Percentiles rank a stretch among this genome's conserved stretches.
Conservation (phyloP, 768 basidiomycete species). For the Naganishia friedmannii region DNA sequence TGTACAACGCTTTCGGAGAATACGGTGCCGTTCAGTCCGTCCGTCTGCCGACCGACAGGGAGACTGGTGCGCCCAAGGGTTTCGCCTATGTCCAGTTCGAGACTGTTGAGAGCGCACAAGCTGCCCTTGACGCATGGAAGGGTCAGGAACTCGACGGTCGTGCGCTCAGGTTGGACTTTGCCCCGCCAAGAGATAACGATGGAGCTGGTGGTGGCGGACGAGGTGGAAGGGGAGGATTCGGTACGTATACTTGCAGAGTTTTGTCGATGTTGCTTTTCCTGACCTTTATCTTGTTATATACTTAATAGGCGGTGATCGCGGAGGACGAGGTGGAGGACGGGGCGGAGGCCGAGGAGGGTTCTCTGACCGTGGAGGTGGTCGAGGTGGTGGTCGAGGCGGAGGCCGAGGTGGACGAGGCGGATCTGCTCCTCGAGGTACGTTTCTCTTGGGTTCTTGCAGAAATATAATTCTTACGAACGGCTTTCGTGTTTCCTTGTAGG, state of each 20-base stretch:
- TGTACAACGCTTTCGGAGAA: constrained; percentile 88
- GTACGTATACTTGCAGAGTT: neutral
- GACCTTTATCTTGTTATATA: neutral
- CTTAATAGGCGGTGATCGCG: constrained; percentile 42
- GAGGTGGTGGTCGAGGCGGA: constrained; percentile 39
- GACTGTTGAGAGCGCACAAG: constrained; percentile 72
- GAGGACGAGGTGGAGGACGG: constrained; percentile 33
- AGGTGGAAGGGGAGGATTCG: constrained; percentile 56
- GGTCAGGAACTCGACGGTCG: constrained; percentile 80
- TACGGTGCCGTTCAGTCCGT: constrained; percentile 80
- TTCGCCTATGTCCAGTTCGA: constrained; percentile 96
- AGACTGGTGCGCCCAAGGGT: constrained; percentile 84
- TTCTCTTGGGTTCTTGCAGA: too few relatives aligned
- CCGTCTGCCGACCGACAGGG: constrained; percentile 86
- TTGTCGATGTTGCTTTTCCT: constrained; percentile 48
- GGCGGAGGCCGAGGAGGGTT: constrained; percentile 54
- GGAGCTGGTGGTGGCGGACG: constrained; percentile 53
- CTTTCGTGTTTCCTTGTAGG: constrained; percentile 23
- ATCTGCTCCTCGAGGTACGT: constrained; percentile 30
- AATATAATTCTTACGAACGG: too few relatives aligned
- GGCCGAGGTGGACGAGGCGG: constrained; percentile 40
- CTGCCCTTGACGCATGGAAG: constrained; percentile 67
- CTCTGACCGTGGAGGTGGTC: constrained; percentile 49
- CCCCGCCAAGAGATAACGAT: constrained; percentile 63
- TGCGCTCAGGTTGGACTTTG: constrained; percentile 67